A percentile compares a stretch with the other conserved stretches of the same genome.
Conservation (phyloP, 805 yeast genomes). For the Saturnispora diversa region DNA sequence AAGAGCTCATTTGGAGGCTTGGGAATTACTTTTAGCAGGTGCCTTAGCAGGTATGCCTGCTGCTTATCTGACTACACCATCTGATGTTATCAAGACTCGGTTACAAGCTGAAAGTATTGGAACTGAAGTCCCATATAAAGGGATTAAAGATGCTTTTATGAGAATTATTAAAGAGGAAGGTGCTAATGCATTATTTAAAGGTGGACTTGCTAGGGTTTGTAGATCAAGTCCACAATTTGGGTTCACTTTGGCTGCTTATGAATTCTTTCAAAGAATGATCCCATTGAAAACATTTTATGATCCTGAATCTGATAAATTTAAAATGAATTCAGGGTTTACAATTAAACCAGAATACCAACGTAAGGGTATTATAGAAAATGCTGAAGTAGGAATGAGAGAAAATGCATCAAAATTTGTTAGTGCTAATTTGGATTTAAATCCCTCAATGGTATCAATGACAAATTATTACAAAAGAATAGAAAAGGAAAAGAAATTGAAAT, state of each 20-base stretch:
- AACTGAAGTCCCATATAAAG: constrained; percentile 71
- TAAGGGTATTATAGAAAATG: constrained; percentile 14
- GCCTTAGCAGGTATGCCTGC: constrained; percentile 98
- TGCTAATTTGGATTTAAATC: constrained; percentile 25
- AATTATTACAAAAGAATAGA: constrained; percentile 15
- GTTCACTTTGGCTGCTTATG: constrained; percentile 95
- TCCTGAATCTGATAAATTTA: not conserved
- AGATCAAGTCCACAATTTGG: constrained; percentile 98
- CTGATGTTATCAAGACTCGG: constrained; percentile 93
- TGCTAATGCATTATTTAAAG: constrained; percentile 81
- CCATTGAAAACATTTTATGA: constrained; percentile 47
- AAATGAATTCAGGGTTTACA: constrained; percentile 19
- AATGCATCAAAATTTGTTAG: constrained; percentile 27
- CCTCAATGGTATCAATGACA: constrained; percentile 19
- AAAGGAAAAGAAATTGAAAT: constrained; percentile 3
- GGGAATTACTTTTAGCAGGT: constrained; percentile 82
- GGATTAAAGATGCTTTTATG: constrained; percentile 68
- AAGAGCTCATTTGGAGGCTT: constrained; percentile 55
- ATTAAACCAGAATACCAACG: constrained; percentile 22
- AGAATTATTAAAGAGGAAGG: constrained; percentile 81
- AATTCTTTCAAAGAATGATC: constrained; percentile 69
- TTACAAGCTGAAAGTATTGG: constrained; percentile 74
- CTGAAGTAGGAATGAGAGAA: constrained; percentile 25
- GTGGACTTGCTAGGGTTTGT: constrained; percentile 89
- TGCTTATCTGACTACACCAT: constrained; percentile 92